Evolutionary conservation across 305 asterid species (phyloP).

Genomic region (Caryopteris hybrid): DNA sequence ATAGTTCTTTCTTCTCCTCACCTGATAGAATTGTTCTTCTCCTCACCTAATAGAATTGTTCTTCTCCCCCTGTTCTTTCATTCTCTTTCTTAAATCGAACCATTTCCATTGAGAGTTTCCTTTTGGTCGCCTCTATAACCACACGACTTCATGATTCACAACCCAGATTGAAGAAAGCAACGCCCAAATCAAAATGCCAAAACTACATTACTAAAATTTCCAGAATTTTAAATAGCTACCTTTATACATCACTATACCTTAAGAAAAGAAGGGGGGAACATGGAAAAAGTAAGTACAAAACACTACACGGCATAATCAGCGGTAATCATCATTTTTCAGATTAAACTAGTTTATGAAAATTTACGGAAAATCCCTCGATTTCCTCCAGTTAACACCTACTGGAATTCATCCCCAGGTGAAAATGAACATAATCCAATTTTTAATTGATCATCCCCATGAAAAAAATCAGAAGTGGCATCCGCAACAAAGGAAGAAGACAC

Average conservation of each 20-base stretch:
- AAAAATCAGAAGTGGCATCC: constrained; percentile 66
- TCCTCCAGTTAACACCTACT: neutral
- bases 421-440: neutral
- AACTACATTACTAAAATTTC: no score
- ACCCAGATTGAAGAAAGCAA: neutral
- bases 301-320: neutral
- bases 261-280: neutral
- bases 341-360: constrained; percentile 2
- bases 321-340: neutral
- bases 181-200: neutral
- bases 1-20: no score
- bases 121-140: no score
- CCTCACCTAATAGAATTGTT: no score
- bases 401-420: neutral
- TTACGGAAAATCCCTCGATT: neutral
- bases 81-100: no score
- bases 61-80: no score
- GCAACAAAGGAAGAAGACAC: constrained; percentile 73
- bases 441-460: neutral
- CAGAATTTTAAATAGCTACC: constrained; percentile 9
- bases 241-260: neutral
- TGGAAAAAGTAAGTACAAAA: neutral
- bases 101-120: no score
- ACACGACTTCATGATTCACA: no score
- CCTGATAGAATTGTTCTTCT: no score